phyloP scores from a whole-genome alignment of 345 rosid genomes.

The Rhodamnia argentea region DNA sequence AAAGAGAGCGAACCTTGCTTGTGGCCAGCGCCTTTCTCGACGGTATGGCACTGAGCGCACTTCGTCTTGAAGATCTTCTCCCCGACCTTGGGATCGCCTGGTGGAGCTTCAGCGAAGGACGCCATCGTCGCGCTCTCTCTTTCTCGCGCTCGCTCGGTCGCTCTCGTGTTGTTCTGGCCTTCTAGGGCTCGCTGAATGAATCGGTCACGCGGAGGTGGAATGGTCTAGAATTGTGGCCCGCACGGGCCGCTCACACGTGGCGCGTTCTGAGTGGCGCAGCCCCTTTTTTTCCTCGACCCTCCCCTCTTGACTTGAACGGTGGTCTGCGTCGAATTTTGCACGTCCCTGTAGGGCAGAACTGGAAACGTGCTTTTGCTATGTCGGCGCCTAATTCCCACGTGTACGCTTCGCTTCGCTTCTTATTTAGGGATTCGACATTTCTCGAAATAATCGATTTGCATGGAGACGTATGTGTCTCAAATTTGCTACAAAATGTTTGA shows the following conservation, averaged over 20 bases:
- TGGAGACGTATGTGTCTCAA: neutral
- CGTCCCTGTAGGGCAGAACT: neutral
- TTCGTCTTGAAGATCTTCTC: conserved; percentile 88
- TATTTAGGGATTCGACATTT: neutral
- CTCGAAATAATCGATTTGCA: no score
- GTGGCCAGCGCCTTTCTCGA: conserved; percentile 93
- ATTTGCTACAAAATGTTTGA: neutral
- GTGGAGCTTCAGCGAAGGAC: conserved; percentile 74
- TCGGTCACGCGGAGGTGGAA: neutral
- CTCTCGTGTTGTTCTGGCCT: neutral
- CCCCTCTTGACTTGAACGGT: neutral
- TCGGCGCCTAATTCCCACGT: neutral
- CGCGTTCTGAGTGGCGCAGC: neutral
- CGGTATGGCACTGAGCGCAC: conserved; percentile 89
- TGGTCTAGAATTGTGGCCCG: neutral
- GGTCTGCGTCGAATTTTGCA: neutral
- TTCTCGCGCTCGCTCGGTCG: neutral
- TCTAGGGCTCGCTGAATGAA: neutral
- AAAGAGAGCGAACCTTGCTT: conserved; percentile 55
- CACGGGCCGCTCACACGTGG: neutral
- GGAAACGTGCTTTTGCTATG: neutral
- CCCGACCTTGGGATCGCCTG: conserved; percentile 58
- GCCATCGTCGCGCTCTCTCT: conserved; percentile 36
- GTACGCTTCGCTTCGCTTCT: neutral
- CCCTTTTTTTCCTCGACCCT: neutral